phyloP scores from a whole-genome alignment of 1,284 basidiomycete species.

The Austroboletus rostrupii region DNA sequence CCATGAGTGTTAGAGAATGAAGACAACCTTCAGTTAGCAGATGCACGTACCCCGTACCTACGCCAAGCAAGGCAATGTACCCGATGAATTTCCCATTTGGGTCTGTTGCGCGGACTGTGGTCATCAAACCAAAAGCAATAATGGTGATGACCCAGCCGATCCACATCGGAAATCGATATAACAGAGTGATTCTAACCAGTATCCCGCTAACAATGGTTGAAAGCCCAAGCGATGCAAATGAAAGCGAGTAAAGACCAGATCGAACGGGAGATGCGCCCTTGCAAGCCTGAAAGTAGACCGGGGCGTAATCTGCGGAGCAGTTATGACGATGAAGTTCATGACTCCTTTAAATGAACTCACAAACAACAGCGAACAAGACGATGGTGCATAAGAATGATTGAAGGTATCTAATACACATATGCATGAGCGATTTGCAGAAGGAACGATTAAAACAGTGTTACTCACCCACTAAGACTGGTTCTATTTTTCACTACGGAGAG shows the following conservation, averaged over 20 bases:
- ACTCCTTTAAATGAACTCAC: conserved; percentile 5
- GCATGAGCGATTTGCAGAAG: background rate
- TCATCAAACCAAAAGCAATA: conserved; percentile 6
- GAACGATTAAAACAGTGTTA: too few species aligned
- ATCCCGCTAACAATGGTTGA: background rate
- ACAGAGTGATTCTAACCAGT: background rate
- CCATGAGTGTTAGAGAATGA: too few species aligned
- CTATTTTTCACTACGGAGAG: conserved; percentile 12
- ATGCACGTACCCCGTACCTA: conserved; percentile 7
- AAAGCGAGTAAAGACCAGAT: conserved; percentile 12
- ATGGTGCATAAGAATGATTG: conserved; percentile 7
- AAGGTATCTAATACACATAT: conserved; percentile 5
- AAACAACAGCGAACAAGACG: background rate
- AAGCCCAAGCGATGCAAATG: background rate
- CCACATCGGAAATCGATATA: conserved; percentile 12
- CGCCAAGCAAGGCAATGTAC: background rate
- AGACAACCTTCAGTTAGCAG: background rate
- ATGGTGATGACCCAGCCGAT: conserved; percentile 4
- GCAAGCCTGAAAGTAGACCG: conserved; percentile 14
- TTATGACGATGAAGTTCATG: too few species aligned
- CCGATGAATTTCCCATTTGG: conserved; percentile 1
- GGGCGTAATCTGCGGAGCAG: conserved; percentile 5
- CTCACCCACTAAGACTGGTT: conserved; percentile 17
- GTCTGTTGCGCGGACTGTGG: background rate
- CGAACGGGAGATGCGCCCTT: conserved; percentile 5